These are phyloP conservation scores for Aphanomyces euteiches DNA, from an alignment of 352 stramenopile genomes.

Conservation along the genomic window DNA sequence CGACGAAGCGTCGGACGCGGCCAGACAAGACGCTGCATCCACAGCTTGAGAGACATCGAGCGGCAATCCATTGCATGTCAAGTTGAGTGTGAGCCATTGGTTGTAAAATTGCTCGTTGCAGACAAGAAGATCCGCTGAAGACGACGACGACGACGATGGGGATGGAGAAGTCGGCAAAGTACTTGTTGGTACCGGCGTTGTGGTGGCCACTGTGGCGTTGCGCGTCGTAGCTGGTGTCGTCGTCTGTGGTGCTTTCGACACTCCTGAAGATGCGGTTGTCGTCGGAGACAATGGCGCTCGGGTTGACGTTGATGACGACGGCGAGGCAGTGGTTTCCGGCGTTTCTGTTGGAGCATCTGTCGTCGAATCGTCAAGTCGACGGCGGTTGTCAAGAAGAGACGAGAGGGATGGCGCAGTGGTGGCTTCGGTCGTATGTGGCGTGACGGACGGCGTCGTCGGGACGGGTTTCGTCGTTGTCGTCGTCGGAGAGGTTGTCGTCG, in stretches of 20 bases:
- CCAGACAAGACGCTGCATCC: slow-evolving; percentile 57
- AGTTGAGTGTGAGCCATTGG: slow-evolving; percentile 56
- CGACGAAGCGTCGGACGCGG: slow-evolving; percentile 59
- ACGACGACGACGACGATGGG: neutral
- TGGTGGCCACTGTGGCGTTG: neutral
- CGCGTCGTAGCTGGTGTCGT: neutral
- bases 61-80: slow-evolving; percentile 50
- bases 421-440: no score
- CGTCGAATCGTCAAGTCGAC: no score
- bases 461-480: neutral
- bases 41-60: slow-evolving; percentile 49
- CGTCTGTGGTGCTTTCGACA: neutral
- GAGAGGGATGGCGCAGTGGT: no score
- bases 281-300: neutral
- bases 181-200: neutral
- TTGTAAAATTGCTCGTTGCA: slow-evolving; percentile 76
- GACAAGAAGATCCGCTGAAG: slow-evolving; percentile 48
- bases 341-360: no score
- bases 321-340: neutral
- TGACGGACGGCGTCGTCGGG: no score
- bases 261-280: neutral
- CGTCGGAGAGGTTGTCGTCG: neutral
- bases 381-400: no score
- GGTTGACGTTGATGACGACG: neutral
- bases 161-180: no score